Evolutionary conservation across 2,329 filamentous ascomycete species (phyloP).

Genomic region (Magnaporthales sp.): DNA sequence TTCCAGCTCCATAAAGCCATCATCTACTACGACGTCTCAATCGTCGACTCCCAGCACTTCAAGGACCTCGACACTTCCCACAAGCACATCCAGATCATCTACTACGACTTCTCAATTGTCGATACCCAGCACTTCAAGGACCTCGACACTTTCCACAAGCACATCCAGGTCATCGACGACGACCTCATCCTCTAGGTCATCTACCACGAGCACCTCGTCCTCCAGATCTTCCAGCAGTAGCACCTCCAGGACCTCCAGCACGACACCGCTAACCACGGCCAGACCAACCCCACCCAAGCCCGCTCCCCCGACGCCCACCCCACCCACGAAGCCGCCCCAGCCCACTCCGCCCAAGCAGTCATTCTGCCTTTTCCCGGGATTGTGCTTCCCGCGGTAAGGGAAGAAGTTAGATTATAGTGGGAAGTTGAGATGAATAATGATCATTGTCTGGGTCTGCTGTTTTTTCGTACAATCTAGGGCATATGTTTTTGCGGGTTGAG

Average conservation of each 20-base stretch:
- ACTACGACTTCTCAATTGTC: no score
- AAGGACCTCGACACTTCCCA: not conserved
- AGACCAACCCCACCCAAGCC: not conserved
- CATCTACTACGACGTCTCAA: no score
- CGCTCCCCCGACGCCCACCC: not conserved
- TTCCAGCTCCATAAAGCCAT: not conserved
- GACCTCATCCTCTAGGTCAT: not conserved
- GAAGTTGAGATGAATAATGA: not conserved
- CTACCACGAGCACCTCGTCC: not conserved
- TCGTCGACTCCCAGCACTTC: no score
- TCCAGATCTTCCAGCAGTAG: not conserved
- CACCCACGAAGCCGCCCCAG: not conserved
- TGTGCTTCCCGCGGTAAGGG: not conserved
- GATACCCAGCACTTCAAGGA: no score
- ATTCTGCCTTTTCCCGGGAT: not conserved
- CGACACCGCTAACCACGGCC: not conserved
- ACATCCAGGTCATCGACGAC: not conserved
- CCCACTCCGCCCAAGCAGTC: not conserved
- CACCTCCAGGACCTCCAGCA: not conserved
- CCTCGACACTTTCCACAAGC: not conserved
- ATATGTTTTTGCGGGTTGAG: no score
- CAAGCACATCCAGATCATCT: not conserved
- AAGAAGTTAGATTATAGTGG: not conserved
- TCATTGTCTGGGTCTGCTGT: no score
- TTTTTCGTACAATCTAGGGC: no score